phyloP scores from a whole-genome alignment of 1,284 basidiomycete species.

The Ustilago xerochloae region DNA sequence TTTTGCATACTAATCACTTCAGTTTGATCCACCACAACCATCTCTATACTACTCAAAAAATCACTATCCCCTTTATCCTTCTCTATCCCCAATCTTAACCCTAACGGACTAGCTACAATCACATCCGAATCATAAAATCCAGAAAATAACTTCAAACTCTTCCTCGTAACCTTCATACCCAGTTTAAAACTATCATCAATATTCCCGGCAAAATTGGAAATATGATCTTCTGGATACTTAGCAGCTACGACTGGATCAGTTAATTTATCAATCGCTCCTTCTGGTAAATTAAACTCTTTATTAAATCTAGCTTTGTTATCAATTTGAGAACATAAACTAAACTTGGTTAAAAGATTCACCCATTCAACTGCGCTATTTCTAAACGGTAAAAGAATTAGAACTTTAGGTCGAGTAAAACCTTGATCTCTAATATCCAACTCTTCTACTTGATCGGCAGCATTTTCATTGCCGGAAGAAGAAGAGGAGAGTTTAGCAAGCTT shows the following conservation, averaged over 20 bases:
- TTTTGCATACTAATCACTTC: conserved; percentile 98
- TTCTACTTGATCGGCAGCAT: conserved; percentile 23
- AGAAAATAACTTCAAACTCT: conserved; percentile 85
- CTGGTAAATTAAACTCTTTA: conserved; percentile 83
- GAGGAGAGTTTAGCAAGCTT: conserved; percentile 73
- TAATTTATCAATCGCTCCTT: conserved; percentile 84
- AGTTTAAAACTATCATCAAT: conserved; percentile 94
- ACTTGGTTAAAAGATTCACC: conserved; percentile 67
- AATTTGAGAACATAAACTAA: conserved; percentile 57
- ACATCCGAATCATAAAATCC: conserved; percentile 92
- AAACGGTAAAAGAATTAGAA: conserved; percentile 90
- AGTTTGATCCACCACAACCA: conserved; percentile 91
- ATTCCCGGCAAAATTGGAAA: conserved; percentile 95
- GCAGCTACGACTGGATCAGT: conserved; percentile 71
- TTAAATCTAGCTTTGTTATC: conserved; percentile 82
- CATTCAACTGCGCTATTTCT: conserved; percentile 86
- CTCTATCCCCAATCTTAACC: conserved; percentile 89
- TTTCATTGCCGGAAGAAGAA: too few species aligned
- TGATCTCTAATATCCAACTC: conserved; percentile 77
- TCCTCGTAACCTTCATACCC: conserved; percentile 90
- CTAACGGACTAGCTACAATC: conserved; percentile 91
- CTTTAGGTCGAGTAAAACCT: conserved; percentile 95
- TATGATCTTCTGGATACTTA: conserved; percentile 88
- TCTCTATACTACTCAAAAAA: conserved; percentile 91
- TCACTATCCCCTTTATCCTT: conserved; percentile 83